Evolutionary conservation across 331 rosid species (phyloP), one percentile per base, ranked within the genome.

Genomic region (Erythrophleum ivorense): DNA sequence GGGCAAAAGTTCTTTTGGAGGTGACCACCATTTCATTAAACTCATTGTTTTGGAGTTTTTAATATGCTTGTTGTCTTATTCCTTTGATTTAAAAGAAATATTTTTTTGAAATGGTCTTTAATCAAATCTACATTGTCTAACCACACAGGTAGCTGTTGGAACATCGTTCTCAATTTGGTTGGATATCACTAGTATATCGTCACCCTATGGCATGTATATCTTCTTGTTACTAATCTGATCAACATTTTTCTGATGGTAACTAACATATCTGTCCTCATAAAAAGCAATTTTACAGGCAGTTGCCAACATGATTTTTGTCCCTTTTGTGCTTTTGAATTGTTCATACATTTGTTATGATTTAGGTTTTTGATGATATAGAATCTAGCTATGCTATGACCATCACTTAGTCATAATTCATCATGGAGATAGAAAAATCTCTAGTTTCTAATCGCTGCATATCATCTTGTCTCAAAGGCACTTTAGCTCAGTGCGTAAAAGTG

Each of bases 131-230:
- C 75, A 66, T 86, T 81, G 40, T 80, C 15, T 73, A 79, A 41
- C 77, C 77, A 14, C 66, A 13, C 99, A 95, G 99, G 91, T 86
- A 80, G 98, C 97, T 38, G 94, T 92, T 79, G 98, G 94, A 76
- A 77, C 78, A 21, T 90, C 91, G 87, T 95, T 95, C 88, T 90
- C 98, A 9, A 88, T 86, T 90, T 95, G 99, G 99, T 80, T 95
- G 91, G 87, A 80, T 83, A 77, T 86, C 43, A 53, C 94, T 79
- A 92, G 85, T 79, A 55, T 95, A 72, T 84, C 98, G 82, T 91
- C 98, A 78, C 99, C 99, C 73, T 95, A 95, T 88, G 89, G 97
- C 99, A 93, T 93, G 99, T 95, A 95, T 95, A 91, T 84, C 87
- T 93, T 93, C 98, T 93, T 90, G 89, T 88, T 76, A 88, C 92